These are phyloP conservation scores for Alternaria gaisen DNA, from an alignment of 2,329 filamentous ascomycete genomes.

Conservation along the genomic window DNA sequence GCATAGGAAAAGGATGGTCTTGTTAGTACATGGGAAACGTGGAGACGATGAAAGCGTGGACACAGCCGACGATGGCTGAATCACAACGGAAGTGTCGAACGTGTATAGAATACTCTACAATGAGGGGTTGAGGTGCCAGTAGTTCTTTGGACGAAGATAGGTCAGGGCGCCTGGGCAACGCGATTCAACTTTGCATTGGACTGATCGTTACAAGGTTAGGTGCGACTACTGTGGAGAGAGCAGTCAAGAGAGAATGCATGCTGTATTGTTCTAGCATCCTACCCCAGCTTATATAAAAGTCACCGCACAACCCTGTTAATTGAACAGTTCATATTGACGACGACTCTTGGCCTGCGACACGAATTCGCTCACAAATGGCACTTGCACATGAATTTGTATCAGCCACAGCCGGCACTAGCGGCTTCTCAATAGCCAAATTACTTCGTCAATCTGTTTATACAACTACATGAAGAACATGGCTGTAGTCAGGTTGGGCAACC, in stretches of 20 bases:
- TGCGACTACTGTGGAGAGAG: not conserved
- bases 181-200: too few relatives aligned
- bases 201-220: not conserved
- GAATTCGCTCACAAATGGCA: not conserved
- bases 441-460: not conserved
- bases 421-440: not conserved
- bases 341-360: not conserved
- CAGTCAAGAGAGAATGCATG: not conserved
- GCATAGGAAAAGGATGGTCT: too few relatives aligned
- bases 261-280: not conserved
- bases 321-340: not conserved
- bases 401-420: not conserved
- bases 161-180: too few relatives aligned
- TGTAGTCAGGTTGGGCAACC: not conserved
- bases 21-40: too few relatives aligned
- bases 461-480: not conserved
- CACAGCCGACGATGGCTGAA: too few relatives aligned
- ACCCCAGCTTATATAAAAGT: not conserved
- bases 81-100: too few relatives aligned
- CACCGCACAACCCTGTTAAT: too few relatives aligned
- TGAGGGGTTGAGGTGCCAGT: too few relatives aligned
- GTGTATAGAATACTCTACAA: too few relatives aligned
- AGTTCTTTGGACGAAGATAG: too few relatives aligned
- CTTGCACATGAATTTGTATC: not conserved
- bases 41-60: too few relatives aligned